A percentile compares a stretch with the other conserved stretches of the same genome.
phyloP scores from a whole-genome alignment of 23 red algal species.

The Pyropia yezoensis region DNA sequence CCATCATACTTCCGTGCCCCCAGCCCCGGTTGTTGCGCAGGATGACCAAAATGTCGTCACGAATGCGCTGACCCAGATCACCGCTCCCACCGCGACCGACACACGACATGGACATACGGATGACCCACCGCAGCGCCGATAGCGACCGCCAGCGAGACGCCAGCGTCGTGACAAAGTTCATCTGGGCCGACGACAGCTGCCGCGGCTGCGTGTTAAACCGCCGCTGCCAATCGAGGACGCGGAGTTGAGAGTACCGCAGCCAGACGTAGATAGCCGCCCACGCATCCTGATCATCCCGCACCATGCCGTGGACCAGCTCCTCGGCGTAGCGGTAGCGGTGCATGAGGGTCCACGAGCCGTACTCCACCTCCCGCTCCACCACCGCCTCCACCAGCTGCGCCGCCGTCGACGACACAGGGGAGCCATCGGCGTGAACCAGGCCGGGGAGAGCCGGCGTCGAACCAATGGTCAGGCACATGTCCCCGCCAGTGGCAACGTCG shows the following conservation, averaged over 20 bases:
- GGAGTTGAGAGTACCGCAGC: conserved; percentile 75
- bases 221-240: conserved; percentile 85
- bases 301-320: conserved; percentile 42
- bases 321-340: conserved; percentile 62
- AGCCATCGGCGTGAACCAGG: conserved; percentile 6
- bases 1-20: conserved; percentile 87
- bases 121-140: conserved; percentile 55
- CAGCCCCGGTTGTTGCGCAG: conserved; percentile 58
- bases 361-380: conserved; percentile 86
- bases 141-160: conserved; percentile 38
- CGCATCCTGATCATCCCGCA: conserved; percentile 33
- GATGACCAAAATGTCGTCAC: conserved; percentile 89
- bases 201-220: conserved; percentile 83
- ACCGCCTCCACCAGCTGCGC: conserved; percentile 37
- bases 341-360: conserved; percentile 94
- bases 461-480: conserved; percentile 31
- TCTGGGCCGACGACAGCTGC: conserved; percentile 51
- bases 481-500: conserved; percentile 15
- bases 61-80: conserved; percentile 79
- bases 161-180: conserved; percentile 53
- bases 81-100: conserved; percentile 81
- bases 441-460: conserved; percentile 51
- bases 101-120: conserved; percentile 54
- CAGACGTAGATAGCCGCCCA: conserved; percentile 76
- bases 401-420: conserved; percentile 16